phyloP scores from a whole-genome alignment of 1,284 basidiomycete genomes.

The Irpex sp. region DNA sequence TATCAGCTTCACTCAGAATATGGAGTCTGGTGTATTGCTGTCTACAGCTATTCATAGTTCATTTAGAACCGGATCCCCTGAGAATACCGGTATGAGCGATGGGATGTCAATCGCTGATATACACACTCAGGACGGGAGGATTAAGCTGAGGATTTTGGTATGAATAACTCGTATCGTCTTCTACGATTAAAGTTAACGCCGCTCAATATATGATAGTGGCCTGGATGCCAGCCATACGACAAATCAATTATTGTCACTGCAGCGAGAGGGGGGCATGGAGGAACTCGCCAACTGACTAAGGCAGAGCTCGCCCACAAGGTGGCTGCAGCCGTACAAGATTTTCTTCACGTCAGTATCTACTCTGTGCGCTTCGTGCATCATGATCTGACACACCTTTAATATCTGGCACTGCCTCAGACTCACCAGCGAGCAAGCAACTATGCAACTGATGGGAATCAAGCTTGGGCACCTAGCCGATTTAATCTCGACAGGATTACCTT shows the following conservation, averaged over 20 bases:
- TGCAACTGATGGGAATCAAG: neutral
- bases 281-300: neutral
- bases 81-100: no score
- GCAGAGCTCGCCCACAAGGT: neutral
- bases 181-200: no score
- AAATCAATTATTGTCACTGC: neutral
- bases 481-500: neutral
- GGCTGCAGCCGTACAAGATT: neutral
- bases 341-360: neutral
- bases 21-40: no score
- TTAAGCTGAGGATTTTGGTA: neutral
- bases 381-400: no score
- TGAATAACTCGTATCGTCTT: no score
- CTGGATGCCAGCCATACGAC: neutral
- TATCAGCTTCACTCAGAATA: neutral
- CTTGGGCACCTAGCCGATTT: neutral
- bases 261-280: neutral
- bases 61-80: no score
- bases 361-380: no score
- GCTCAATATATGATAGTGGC: neutral
- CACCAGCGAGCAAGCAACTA: neutral
- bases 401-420: no score
- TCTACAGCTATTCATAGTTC: no score
- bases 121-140: neutral
- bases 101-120: no score